Evolutionary conservation across 129 eudicot genomes (phyloP).

Genomic region (Smallanthus sonchifolius): DNA sequence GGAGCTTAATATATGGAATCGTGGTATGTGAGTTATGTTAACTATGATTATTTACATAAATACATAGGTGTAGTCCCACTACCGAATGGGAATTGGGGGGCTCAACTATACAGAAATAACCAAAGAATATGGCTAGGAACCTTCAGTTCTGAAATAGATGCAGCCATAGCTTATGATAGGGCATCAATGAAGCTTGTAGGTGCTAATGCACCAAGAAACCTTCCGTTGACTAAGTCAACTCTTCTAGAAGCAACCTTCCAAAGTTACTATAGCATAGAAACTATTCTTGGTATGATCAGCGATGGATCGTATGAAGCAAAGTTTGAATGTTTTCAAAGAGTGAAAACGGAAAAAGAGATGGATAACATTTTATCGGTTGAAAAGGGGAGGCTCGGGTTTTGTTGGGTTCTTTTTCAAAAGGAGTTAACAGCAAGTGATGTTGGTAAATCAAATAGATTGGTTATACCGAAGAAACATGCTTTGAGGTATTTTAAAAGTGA

Average conservation of each 20-base stretch:
- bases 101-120: constrained; percentile 72
- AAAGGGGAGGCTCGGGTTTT: constrained; percentile 21
- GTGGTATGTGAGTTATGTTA: neutral
- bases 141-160: constrained; percentile 55
- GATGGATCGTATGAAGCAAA: constrained; percentile 69
- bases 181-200: constrained; percentile 58
- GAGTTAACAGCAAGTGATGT: constrained; percentile 87
- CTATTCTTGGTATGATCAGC: constrained; percentile 52
- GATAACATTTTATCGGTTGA: constrained; percentile 3
- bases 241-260: constrained; percentile 58
- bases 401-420: constrained; percentile 57
- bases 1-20: neutral
- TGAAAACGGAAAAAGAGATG: neutral
- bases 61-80: constrained; percentile 78
- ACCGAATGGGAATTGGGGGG: constrained; percentile 79
- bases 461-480: constrained; percentile 74
- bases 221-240: constrained; percentile 44
- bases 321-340: constrained; percentile 43
- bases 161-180: constrained; percentile 78
- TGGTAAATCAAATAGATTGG: constrained; percentile 69
- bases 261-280: constrained; percentile 30
- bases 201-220: constrained; percentile 48
- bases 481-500: constrained; percentile 43
- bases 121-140: constrained; percentile 83
- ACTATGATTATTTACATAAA: constrained; percentile 27